Percentiles rank a stretch among this genome's conserved stretches.
Conservation (phyloP, 2,329 filamentous ascomycete species). For the Cladophialophora exuberans region DNA sequence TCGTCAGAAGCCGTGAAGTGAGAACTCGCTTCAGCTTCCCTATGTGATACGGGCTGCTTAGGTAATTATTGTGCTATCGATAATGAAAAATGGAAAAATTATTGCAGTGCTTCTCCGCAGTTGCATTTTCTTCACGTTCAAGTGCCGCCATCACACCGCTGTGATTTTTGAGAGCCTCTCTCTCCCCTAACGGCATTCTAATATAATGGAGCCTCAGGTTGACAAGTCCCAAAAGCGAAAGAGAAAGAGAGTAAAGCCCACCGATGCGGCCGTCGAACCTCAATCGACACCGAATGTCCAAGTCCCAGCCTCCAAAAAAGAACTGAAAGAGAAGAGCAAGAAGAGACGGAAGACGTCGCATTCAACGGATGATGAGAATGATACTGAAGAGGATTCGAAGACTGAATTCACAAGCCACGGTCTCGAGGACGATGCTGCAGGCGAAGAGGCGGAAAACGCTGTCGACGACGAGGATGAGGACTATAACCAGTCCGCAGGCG, state of each 20-base stretch:
- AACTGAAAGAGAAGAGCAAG: conserved; percentile 35
- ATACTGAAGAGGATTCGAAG: conserved; percentile 8
- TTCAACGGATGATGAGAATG: conserved; percentile 29
- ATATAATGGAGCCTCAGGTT: conserved; percentile 17
- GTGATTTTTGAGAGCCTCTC: too few relatives aligned
- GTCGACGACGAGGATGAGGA: conserved; percentile 38
- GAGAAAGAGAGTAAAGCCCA: conserved; percentile 45
- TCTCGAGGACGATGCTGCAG: conserved; percentile 44
- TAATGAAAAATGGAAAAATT: too few relatives aligned
- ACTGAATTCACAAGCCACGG: conserved; percentile 22
- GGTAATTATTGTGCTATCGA: too few relatives aligned
- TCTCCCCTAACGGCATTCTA: neutral
- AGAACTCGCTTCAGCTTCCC: too few relatives aligned
- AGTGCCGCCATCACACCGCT: too few relatives aligned
- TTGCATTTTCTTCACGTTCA: too few relatives aligned
- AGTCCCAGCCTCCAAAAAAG: conserved; percentile 30
- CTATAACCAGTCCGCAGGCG: conserved; percentile 31
- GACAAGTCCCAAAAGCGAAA: conserved; percentile 47
- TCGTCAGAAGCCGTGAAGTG: too few relatives aligned
- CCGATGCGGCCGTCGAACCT: conserved; percentile 30
- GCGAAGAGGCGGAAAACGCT: conserved; percentile 41
- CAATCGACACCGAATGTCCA: conserved; percentile 19
- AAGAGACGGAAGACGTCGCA: conserved; percentile 45
- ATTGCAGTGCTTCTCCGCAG: too few relatives aligned
- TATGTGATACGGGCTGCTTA: too few relatives aligned